Evolutionary conservation across 2,329 filamentous ascomycete genomes (phyloP).

Genomic region (Xylaria sp.): DNA sequence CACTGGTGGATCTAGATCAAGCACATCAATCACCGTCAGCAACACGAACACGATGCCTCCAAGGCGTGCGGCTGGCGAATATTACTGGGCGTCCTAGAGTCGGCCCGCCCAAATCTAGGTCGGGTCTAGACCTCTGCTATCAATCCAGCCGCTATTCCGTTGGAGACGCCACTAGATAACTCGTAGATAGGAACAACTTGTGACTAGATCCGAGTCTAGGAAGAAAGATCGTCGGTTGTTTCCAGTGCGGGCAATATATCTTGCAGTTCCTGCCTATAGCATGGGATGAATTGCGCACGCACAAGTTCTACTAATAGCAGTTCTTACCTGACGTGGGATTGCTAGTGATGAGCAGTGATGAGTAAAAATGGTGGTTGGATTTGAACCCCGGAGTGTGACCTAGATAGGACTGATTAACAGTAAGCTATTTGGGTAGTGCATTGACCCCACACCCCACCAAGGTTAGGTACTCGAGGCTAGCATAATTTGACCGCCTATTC

Average conservation of each 20-base stretch:
- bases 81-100: neutral
- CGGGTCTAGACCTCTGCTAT: neutral
- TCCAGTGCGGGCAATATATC: neutral
- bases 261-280: neutral
- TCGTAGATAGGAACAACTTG: neutral
- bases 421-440: neutral
- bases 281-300: neutral
- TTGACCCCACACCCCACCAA: neutral
- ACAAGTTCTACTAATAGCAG: neutral
- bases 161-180: neutral
- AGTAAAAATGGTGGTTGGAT: neutral
- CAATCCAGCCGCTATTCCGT: neutral
- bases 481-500: conserved; percentile 24
- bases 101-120: neutral
- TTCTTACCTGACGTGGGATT: neutral
- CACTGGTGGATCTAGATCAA: conserved; percentile 23
- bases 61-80: conserved; percentile 6
- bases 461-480: neutral
- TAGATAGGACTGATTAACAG: neutral
- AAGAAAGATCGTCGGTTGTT: neutral
- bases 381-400: neutral
- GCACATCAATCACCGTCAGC: conserved; percentile 35
- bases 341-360: neutral
- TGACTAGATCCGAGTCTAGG: neutral
- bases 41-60: conserved; percentile 33